Evolutionary conservation across 192 early-diverging fungal genomes (phyloP).

Genomic region (Coemansia sp.): DNA sequence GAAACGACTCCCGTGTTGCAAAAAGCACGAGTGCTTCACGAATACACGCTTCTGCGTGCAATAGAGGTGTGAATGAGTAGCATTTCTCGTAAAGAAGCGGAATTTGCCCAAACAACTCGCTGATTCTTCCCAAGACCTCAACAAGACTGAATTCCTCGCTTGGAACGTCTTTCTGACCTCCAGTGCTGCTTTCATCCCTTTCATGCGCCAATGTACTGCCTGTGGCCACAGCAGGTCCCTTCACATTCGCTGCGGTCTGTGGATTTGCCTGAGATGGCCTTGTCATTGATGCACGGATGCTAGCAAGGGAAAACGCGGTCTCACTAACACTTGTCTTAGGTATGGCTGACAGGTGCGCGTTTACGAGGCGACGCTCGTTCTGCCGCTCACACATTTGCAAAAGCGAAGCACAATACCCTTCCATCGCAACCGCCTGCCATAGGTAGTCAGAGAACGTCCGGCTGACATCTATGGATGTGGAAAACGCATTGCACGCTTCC

Average conservation of each 20-base stretch:
- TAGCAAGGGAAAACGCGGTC: slow-evolving; percentile 1
- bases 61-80: slow-evolving; percentile 43
- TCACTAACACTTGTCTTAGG: slow-evolving; percentile 10
- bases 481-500: slow-evolving; percentile 47
- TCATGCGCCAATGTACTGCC: background rate
- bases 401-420: slow-evolving; percentile 53
- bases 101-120: slow-evolving; percentile 30
- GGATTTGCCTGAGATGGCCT: background rate
- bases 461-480: slow-evolving; percentile 34
- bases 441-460: slow-evolving; percentile 35
- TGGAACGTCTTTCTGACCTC: background rate
- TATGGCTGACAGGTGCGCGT: slow-evolving; percentile 9
- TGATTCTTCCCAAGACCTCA: slow-evolving; percentile 12
- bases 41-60: slow-evolving; percentile 50
- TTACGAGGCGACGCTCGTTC: slow-evolving; percentile 21
- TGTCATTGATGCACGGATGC: slow-evolving; percentile 8
- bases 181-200: background rate
- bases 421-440: slow-evolving; percentile 54
- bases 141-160: background rate
- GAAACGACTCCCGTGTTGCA: slow-evolving; percentile 28
- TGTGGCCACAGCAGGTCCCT: background rate
- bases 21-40: slow-evolving; percentile 46
- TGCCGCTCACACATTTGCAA: slow-evolving; percentile 34
- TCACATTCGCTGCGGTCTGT: background rate
- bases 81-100: slow-evolving; percentile 45